These are phyloP conservation scores for Claviceps digitariae DNA, from an alignment of 2,329 filamentous ascomycete genomes.

Conservation along the genomic window DNA sequence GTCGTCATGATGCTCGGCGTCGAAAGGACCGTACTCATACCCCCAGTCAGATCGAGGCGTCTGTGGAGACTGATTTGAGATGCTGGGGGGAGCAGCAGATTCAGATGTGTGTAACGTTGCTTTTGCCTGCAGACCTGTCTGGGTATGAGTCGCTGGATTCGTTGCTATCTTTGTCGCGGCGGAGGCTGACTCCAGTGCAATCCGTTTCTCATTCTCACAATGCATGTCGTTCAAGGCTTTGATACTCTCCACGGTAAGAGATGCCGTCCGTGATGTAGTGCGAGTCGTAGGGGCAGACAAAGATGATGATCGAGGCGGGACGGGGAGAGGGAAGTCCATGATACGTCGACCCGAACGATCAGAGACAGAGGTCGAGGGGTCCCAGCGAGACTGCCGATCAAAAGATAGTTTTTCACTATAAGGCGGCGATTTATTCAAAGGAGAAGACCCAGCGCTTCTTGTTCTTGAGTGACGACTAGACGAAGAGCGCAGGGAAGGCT, in stretches of 20 bases:
- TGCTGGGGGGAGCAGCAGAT: background rate
- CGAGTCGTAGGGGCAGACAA: constrained; percentile 49
- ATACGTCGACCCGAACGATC: constrained; percentile 40
- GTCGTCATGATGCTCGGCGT: constrained; percentile 39
- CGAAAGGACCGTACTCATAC: constrained; percentile 17
- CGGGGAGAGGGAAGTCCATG: constrained; percentile 44
- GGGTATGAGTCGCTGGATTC: background rate
- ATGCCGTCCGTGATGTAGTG: constrained; percentile 31
- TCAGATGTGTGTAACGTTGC: background rate
- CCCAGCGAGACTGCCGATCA: constrained; percentile 26
- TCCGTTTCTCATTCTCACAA: constrained; percentile 3
- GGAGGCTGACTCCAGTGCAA: background rate
- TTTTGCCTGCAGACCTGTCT: background rate
- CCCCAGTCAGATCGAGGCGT: constrained; percentile 1
- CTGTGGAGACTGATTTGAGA: background rate
- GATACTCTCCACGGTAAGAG: constrained; percentile 36
- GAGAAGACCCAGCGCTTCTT: constrained; percentile 36
- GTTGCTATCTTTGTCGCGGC: background rate
- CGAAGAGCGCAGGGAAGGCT: constrained; percentile 46
- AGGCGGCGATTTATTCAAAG: constrained; percentile 26
- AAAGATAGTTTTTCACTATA: constrained; percentile 30
- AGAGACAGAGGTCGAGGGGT: constrained; percentile 32
- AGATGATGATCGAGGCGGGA: constrained; percentile 45
- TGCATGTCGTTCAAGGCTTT: constrained; percentile 36
- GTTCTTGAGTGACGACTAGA: constrained; percentile 43